These are phyloP conservation scores for Aurantiochytrium sp. DNA, from an alignment of 108 stramenopile genomes.

Conservation along the genomic window DNA sequence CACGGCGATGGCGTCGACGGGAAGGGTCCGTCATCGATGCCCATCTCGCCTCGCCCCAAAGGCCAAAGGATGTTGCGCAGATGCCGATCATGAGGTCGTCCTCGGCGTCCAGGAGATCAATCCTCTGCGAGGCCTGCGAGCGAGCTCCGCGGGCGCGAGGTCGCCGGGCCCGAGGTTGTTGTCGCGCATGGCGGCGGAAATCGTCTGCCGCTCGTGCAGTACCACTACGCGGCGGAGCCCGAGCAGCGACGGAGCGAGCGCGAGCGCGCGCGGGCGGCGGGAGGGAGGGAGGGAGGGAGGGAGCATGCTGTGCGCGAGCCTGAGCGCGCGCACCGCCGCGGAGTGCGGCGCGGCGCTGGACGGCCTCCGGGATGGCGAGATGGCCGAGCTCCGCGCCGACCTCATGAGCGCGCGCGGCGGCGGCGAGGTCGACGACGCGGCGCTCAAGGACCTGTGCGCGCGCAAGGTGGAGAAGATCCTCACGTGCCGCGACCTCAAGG, in stretches of 20 bases:
- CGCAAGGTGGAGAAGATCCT: not conserved
- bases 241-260: too few species aligned
- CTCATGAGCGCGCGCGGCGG: not conserved
- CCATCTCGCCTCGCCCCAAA: too few species aligned
- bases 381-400: not conserved
- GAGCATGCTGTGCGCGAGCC: slow-evolving; percentile 12
- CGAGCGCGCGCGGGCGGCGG: too few species aligned
- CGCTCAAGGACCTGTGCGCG: not conserved
- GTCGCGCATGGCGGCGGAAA: too few species aligned
- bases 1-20: too few species aligned
- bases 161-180: not conserved
- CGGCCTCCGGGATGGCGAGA: not conserved
- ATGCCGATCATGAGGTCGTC: too few species aligned
- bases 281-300: not conserved
- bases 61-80: too few species aligned
- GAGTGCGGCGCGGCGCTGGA: not conserved
- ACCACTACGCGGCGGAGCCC: too few species aligned
- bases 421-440: not conserved
- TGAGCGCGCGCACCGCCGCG: not conserved
- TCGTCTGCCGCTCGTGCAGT: too few species aligned
- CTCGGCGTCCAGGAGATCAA: not conserved
- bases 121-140: not conserved
- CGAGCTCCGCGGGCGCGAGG: not conserved
- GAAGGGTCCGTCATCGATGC: too few species aligned
- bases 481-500: not conserved